These are phyloP conservation scores for Phaeophleospora eucalypticola DNA, from an alignment of 2,329 filamentous ascomycete genomes.

Conservation along the genomic window DNA sequence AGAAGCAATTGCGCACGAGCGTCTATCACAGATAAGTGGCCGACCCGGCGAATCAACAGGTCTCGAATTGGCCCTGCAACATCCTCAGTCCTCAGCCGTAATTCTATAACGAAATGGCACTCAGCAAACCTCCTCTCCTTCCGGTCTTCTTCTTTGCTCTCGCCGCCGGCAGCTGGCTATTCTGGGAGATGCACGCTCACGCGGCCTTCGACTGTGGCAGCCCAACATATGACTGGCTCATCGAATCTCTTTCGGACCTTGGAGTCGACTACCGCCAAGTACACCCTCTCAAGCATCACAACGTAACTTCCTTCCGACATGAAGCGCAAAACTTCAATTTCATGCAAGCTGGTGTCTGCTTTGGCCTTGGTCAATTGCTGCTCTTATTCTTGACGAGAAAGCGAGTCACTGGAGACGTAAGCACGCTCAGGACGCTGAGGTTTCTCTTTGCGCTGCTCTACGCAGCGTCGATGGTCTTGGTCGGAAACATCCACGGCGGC, in stretches of 20 bases:
- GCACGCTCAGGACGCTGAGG: conserved; percentile 9
- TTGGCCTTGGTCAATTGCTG: conserved; percentile 12
- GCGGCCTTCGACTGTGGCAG: conserved; percentile 11
- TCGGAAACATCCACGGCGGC: conserved; percentile 17
- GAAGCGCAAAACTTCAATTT: conserved; percentile 14
- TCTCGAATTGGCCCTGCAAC: no score
- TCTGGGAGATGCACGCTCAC: conserved; percentile 12
- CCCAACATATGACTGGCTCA: conserved; percentile 12
- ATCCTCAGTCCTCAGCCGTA: no score
- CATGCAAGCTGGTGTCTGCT: conserved; percentile 13
- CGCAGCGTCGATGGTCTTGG: conserved; percentile 15
- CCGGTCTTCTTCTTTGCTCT: conserved; percentile 10
- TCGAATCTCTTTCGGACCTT: conserved; percentile 19
- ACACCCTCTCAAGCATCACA: conserved; percentile 21
- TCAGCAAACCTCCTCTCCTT: conserved; percentile 7
- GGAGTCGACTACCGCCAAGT: conserved; percentile 23
- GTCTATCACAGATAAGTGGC: no score
- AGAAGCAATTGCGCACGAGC: no score
- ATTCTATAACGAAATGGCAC: no score
- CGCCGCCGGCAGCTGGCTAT: conserved; percentile 8
- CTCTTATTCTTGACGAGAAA: conserved; percentile 9
- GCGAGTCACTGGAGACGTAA: conserved; percentile 1
- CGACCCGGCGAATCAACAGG: no score
- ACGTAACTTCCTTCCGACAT: conserved; percentile 12
- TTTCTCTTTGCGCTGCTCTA: conserved; percentile 11